These are phyloP conservation scores for Solanum gandarillasii DNA, from an alignment of 257 asterid genomes.

Conservation along the genomic window DNA sequence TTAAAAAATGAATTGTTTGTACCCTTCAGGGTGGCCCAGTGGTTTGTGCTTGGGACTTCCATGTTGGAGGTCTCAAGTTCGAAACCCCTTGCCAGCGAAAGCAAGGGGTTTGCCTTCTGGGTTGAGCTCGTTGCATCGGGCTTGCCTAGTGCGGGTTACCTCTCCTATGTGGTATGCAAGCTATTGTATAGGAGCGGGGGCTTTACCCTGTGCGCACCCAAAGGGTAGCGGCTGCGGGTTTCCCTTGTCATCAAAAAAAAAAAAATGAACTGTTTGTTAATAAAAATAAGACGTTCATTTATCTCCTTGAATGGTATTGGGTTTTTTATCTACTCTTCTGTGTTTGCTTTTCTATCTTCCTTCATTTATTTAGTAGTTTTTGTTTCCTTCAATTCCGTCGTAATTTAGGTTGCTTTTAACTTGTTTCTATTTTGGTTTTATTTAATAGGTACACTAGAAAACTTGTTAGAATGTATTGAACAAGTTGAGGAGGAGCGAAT, in stretches of 20 bases:
- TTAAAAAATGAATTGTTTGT: background rate
- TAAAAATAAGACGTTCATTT: background rate
- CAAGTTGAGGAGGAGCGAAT: slow-evolving; percentile 73
- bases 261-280: background rate
- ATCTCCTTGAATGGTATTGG: background rate
- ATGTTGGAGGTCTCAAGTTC: too few species aligned
- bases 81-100: too few species aligned
- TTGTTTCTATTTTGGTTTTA: background rate
- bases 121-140: too few species aligned
- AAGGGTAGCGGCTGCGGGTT: too few species aligned
- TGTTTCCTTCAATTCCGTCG: background rate
- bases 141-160: too few species aligned
- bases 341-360: background rate
- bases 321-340: background rate
- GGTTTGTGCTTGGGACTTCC: too few species aligned
- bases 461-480: slow-evolving; percentile 62
- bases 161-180: too few species aligned
- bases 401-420: background rate
- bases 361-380: background rate
- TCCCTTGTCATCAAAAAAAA: too few species aligned
- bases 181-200: too few species aligned
- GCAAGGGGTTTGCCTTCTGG: too few species aligned
- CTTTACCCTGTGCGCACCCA: too few species aligned
- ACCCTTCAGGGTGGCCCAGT: too few species aligned
- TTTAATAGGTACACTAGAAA: slow-evolving; percentile 72